These are phyloP conservation scores for Stemphylium beticola DNA, from an alignment of 2,329 filamentous ascomycete species.

Conservation along the genomic window DNA sequence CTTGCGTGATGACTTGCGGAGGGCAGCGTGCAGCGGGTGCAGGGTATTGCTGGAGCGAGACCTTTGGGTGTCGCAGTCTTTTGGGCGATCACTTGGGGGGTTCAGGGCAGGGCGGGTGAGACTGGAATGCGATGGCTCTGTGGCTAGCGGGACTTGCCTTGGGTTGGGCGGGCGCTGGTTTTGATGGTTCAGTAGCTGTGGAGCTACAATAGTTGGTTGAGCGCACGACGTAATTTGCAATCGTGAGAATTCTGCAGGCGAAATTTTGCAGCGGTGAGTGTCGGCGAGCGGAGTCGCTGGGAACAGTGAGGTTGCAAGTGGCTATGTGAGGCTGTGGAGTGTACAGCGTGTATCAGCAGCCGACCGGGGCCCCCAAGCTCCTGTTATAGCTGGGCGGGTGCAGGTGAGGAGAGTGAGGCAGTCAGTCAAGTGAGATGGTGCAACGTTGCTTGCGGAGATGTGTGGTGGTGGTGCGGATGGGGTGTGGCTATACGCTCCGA, in stretches of 20 bases:
- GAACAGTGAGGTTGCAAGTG: constrained; percentile 12
- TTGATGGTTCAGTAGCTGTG: constrained; percentile 17
- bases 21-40: constrained; percentile 25
- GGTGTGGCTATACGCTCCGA: constrained; percentile 14
- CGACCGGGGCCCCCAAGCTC: constrained; percentile 16
- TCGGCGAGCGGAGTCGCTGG: constrained; percentile 22
- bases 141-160: constrained; percentile 24
- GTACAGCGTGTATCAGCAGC: constrained; percentile 17
- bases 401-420: constrained; percentile 20
- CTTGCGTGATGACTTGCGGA: constrained; percentile 26
- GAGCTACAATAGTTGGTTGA: constrained; percentile 22
- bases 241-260: constrained; percentile 26
- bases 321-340: constrained; percentile 27
- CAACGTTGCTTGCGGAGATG: constrained; percentile 14
- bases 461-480: not conserved
- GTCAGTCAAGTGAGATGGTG: constrained; percentile 18
- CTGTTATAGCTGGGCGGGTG: constrained; percentile 1
- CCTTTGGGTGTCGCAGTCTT: constrained; percentile 11
- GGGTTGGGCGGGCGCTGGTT: constrained; percentile 1
- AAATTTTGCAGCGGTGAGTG: constrained; percentile 33
- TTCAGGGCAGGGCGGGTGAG: constrained; percentile 7
- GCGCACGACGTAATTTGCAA: constrained; percentile 18
- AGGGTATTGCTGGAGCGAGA: constrained; percentile 16
- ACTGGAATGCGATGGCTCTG: constrained; percentile 13
- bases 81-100: constrained; percentile 3